phyloP scores from a whole-genome alignment of 1,284 basidiomycete species.

The Sporisorium exsertum region DNA sequence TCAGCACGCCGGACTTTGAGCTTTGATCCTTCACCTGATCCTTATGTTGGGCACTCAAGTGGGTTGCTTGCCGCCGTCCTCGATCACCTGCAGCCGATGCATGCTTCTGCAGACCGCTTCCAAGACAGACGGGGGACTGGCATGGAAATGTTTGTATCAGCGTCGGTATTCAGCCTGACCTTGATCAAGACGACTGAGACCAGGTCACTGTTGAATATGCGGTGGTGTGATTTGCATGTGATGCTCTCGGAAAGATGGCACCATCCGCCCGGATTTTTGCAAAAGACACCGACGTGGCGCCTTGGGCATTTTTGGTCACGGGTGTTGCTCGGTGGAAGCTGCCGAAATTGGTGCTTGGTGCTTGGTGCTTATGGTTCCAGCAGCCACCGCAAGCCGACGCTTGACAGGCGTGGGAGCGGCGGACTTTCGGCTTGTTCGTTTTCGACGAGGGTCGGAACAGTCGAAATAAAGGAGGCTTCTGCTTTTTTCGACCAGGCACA shows the following conservation, averaged over 20 bases:
- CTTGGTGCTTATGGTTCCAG: too few species aligned
- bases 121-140: background rate
- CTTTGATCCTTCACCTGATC: background rate
- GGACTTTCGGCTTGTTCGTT: too few species aligned
- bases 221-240: slow-evolving; percentile 5
- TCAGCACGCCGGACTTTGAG: background rate
- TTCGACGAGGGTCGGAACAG: too few species aligned
- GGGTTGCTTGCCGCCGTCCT: background rate
- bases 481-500: background rate
- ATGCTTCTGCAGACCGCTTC: background rate
- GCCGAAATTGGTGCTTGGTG: too few species aligned
- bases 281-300: background rate
- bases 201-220: background rate
- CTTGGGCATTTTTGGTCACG: background rate
- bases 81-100: background rate
- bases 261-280: background rate
- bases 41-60: background rate
- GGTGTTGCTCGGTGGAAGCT: too few species aligned
- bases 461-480: too few species aligned
- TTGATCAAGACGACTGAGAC: too few species aligned
- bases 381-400: too few species aligned
- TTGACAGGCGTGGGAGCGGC: too few species aligned
- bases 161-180: too few species aligned
- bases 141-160: too few species aligned
- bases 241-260: background rate